These are phyloP conservation scores for Trametes cingulata DNA, from an alignment of 768 basidiomycete species.

Conservation along the genomic window DNA sequence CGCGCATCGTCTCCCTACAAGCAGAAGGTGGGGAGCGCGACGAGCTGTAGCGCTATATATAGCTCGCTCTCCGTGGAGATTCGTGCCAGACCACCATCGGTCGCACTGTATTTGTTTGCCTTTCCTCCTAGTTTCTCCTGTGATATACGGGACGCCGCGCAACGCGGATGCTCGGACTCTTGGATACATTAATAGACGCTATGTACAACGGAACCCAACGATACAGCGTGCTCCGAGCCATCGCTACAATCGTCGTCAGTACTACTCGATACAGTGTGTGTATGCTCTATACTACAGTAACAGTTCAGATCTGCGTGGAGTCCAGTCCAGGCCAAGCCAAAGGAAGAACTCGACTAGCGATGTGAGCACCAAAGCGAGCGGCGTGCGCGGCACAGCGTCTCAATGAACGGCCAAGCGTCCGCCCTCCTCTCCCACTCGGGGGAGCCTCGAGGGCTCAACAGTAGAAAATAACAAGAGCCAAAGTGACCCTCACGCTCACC, in stretches of 20 bases:
- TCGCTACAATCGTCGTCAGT: background rate
- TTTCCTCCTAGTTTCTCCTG: background rate
- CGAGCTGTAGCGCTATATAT: background rate
- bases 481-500: background rate
- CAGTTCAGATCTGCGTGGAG: background rate
- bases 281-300: slow-evolving; percentile 13
- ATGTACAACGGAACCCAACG: slow-evolving; percentile 18
- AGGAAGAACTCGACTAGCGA: slow-evolving; percentile 20
- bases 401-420: slow-evolving; percentile 14
- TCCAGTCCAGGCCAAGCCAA: slow-evolving; percentile 1
- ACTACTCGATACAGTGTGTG: slow-evolving; percentile 22
- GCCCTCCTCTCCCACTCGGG: background rate
- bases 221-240: slow-evolving; percentile 10
- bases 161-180: too few species aligned
- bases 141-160: background rate
- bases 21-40: background rate
- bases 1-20: slow-evolving; percentile 18
- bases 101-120: background rate
- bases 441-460: background rate
- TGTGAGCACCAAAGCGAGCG: background rate
- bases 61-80: too few species aligned
- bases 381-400: slow-evolving; percentile 18
- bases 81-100: background rate
- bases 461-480: background rate
- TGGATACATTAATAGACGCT: slow-evolving; percentile 19